Conservation (phyloP, 148 eudicot genomes). For the Rhododendron vialii region DNA sequence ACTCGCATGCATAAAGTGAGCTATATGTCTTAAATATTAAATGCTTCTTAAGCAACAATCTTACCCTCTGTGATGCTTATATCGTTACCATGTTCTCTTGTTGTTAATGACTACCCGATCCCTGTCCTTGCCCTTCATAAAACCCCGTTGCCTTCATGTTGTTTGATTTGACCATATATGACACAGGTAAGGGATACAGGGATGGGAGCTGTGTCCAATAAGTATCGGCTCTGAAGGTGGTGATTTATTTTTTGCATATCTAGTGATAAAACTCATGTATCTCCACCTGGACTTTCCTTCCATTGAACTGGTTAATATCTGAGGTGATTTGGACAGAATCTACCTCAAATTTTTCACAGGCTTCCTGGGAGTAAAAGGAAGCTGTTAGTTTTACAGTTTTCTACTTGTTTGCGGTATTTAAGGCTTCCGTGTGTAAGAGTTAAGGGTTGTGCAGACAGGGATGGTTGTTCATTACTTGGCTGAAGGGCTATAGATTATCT, state of each 20-base stretch:
- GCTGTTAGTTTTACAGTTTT: too few relatives aligned
- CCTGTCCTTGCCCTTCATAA: background rate
- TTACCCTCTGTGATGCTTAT: slow-evolving; percentile 1
- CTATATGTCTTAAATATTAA: background rate
- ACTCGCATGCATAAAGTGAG: background rate
- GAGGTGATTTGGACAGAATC: too few relatives aligned
- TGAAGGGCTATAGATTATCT: background rate
- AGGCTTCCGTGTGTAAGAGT: too few relatives aligned
- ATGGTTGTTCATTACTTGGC: too few relatives aligned
- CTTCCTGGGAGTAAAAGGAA: too few relatives aligned
- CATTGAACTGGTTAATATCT: background rate
- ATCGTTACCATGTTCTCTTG: background rate
- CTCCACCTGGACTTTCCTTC: background rate
- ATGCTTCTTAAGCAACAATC: background rate
- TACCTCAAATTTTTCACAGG: too few relatives aligned
- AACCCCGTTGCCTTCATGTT: background rate
- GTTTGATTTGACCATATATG: background rate
- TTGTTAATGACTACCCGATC: background rate
- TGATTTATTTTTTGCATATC: background rate
- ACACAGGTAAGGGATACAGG: background rate
- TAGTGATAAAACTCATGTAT: background rate
- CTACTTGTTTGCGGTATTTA: too few relatives aligned
- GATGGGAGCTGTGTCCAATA: background rate
- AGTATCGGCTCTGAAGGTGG: background rate
- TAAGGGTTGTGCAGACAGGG: too few relatives aligned